phyloP scores from a whole-genome alignment of 2,329 filamentous ascomycete species.

The Curvularia eragrostidis region DNA sequence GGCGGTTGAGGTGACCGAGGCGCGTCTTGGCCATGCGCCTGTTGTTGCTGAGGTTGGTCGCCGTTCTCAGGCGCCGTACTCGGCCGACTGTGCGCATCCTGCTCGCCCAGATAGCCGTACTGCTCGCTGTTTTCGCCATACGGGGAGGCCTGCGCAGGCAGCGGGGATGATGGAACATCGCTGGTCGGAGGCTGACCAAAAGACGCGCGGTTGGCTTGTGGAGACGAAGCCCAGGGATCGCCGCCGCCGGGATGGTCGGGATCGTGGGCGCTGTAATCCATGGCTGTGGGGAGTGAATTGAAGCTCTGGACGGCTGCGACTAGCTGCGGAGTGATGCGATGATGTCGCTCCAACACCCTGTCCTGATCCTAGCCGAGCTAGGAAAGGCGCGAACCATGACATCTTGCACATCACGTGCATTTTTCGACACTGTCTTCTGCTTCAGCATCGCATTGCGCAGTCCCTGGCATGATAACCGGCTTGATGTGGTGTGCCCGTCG shows the following conservation, averaged over 20 bases:
- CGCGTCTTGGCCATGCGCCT: conserved; percentile 45
- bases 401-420: conserved; percentile 38
- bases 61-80: conserved; percentile 41
- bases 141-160: conserved; percentile 50
- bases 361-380: conserved; percentile 30
- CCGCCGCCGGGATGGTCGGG: conserved; percentile 62
- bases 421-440: conserved; percentile 12
- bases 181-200: conserved; percentile 56
- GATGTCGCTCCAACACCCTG: conserved; percentile 22
- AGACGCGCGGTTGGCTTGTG: conserved; percentile 58
- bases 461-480: conserved; percentile 43
- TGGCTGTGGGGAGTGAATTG: conserved; percentile 48
- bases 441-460: conserved; percentile 16
- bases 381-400: conserved; percentile 37
- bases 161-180: conserved; percentile 51
- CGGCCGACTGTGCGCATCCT: conserved; percentile 36
- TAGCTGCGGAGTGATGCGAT: conserved; percentile 29
- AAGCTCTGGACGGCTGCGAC: conserved; percentile 26
- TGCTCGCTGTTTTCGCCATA: conserved; percentile 46
- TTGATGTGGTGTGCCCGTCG: conserved; percentile 46
- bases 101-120: conserved; percentile 46
- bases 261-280: conserved; percentile 71
- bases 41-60: conserved; percentile 41
- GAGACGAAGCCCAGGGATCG: conserved; percentile 70
- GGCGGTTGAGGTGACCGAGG: conserved; percentile 35